phyloP scores from a whole-genome alignment of 108 stramenopile species.

The Fragilariopsis cylindrus region DNA sequence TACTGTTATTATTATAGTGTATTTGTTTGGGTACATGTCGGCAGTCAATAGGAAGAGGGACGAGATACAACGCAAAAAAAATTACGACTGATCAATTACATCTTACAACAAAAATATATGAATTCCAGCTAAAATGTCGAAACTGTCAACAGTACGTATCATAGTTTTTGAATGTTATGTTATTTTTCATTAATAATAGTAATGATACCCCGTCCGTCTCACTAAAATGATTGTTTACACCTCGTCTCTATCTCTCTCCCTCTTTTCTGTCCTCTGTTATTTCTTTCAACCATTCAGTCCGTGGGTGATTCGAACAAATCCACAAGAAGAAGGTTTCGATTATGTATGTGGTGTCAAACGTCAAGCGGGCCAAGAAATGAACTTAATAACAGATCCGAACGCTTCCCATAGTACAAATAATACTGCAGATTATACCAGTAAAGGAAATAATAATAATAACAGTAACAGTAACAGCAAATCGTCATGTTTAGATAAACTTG shows the following conservation, averaged over 20 bases:
- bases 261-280: not conserved
- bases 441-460: constrained; percentile 28
- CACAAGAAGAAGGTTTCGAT: constrained; percentile 71
- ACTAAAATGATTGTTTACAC: not conserved
- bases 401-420: constrained; percentile 14
- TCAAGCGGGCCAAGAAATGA: constrained; percentile 50
- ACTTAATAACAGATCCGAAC: constrained; percentile 42
- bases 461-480: not conserved
- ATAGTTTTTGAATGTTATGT: not conserved
- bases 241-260: too few relatives aligned
- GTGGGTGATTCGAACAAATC: constrained; percentile 84
- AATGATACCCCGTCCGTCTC: not conserved
- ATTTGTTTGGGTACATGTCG: constrained; percentile 76
- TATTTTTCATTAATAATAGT: not conserved
- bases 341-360: constrained; percentile 69
- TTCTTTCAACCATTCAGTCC: constrained; percentile 1
- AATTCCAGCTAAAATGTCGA: constrained; percentile 92
- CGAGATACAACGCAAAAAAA: constrained; percentile 95
- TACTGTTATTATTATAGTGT: constrained; percentile 50
- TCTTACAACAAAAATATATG: constrained; percentile 86
- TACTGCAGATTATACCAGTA: not conserved
- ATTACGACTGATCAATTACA: constrained; percentile 70
- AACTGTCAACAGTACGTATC: constrained; percentile 50
- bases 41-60: constrained; percentile 75
- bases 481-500: constrained; percentile 43